Base-by-base conservation (phyloP, 2,329 filamentous ascomycete species). In the Grosmannia serpens region DNA sequence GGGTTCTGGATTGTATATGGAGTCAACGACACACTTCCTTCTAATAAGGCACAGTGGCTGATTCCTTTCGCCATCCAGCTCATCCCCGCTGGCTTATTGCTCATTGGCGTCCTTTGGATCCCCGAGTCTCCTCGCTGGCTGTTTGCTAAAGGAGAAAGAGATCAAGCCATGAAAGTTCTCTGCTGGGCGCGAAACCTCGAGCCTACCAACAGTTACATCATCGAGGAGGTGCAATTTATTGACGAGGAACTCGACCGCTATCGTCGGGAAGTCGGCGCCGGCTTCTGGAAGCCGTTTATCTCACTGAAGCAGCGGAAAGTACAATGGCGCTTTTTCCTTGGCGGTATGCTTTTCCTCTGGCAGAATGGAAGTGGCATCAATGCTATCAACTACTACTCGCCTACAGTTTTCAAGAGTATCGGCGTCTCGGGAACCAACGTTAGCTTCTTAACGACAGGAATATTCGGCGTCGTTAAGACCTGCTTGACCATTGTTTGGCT, bases 291-390 rank as follows among this genome's bases (percentile, higher is more conserved):
- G 70, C 86, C 86, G 0, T 88, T 89, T 72, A 74, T 75, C 9
- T 75, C 81, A 26, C 75, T 78, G 59, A 77, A 75, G 64, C 72
- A 81, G 63, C 75, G 73, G 59, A 79, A 79, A 66, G 79, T 88
- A 29, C 82, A 82, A 63, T 89, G 83, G 75, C 82, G 88, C 49
- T 84, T 92, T 71, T 81, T 89, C 68, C 77, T 91, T 13, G 88
- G 88, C 53, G 80, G 81, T 58, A 80, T 88, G 66, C 77, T 92
- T 24, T 91, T 91, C 75, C 74, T 91, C 57, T 90, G 84, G 78
- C 88, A 92, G 70, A 92, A 92, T 65, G 85, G 85, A 55, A 78
- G 75, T 3, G 87, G 87, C 2, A 90, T 90, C 73, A 90, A 90
- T 64, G 86, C 87, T 24, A 85, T 88, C 73, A 90, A 89, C 74